Evolutionary conservation across 495 filamentous ascomycete species (phyloP).

Genomic region (Hypoxylon cercidicola): DNA sequence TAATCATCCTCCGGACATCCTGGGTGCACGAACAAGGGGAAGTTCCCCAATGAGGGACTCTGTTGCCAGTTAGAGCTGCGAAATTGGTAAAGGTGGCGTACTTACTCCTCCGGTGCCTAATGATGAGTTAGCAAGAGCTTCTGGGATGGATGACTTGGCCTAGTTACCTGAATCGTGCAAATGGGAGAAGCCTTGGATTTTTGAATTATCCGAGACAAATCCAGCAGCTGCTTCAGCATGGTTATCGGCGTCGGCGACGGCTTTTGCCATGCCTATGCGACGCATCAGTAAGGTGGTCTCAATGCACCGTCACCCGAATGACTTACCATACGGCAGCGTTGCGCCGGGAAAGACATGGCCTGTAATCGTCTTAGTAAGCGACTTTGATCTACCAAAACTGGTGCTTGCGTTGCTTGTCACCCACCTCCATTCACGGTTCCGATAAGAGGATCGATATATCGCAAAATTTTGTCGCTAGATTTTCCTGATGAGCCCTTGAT

Average conservation of each 20-base stretch:
- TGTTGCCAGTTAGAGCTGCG: conserved; percentile 40
- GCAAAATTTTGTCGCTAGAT: conserved; percentile 48
- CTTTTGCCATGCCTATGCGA: conserved; percentile 69
- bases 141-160: not conserved
- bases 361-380: conserved; percentile 27
- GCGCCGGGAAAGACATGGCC: conserved; percentile 79
- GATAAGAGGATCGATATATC: conserved; percentile 66
- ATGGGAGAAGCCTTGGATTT: conserved; percentile 64
- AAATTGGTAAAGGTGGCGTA: conserved; percentile 27
- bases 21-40: conserved; percentile 75
- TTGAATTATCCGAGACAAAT: conserved; percentile 68
- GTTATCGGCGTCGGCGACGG: conserved; percentile 68
- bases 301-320: not conserved
- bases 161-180: conserved; percentile 72
- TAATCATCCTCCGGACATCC: conserved; percentile 72
- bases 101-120: conserved; percentile 66
- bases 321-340: conserved; percentile 70
- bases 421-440: conserved; percentile 69
- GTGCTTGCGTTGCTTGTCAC: conserved; percentile 17
- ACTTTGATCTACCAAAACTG: not conserved
- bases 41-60: conserved; percentile 75
- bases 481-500: conserved; percentile 28
- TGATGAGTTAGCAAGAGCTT: conserved; percentile 31
- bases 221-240: conserved; percentile 72
- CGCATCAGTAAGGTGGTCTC: conserved; percentile 11